These are phyloP conservation scores for Trametes versicolor DNA, from an alignment of 1,284 basidiomycete species.

Conservation along the genomic window DNA sequence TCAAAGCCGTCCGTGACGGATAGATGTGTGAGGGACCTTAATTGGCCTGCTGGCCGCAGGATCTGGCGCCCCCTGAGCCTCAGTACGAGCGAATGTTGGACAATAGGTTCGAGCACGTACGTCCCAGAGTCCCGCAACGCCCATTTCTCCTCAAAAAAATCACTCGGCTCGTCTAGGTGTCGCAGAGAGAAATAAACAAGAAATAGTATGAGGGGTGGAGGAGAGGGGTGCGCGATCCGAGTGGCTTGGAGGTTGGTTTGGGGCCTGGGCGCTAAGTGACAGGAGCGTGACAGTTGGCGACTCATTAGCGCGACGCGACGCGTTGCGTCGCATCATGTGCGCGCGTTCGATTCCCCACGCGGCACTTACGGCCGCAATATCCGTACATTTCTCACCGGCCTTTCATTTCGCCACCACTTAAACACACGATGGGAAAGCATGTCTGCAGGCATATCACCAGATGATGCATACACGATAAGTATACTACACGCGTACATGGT, in stretches of 20 bases:
- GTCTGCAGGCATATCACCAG: conserved; percentile 8
- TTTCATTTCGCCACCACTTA: not conserved
- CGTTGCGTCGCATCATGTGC: conserved; percentile 17
- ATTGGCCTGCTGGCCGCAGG: conserved; percentile 67
- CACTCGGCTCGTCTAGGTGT: not conserved
- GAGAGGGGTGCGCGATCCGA: not conserved
- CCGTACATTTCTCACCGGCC: not conserved
- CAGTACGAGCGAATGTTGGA: not conserved
- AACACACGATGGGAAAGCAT: not conserved
- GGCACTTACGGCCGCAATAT: not conserved
- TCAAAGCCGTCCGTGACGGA: conserved; percentile 77
- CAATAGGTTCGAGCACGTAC: conserved; percentile 14
- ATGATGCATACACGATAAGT: conserved; percentile 28
- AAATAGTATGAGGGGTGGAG: not conserved
- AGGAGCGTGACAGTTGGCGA: conserved; percentile 17
- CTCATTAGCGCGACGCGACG: conserved; percentile 23
- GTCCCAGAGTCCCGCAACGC: conserved; percentile 35
- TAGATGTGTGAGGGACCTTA: conserved; percentile 73
- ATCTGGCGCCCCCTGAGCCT: conserved; percentile 52
- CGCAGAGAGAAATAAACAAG: not conserved
- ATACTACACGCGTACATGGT: conserved; percentile 32
- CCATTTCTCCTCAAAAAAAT: conserved; percentile 16
- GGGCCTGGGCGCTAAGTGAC: conserved; percentile 6
- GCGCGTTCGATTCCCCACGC: conserved; percentile 2
- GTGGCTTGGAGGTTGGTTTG: not conserved